Evolutionary conservation across 176 grass and related monocot species (phyloP).

Genomic region (Zea mays): DNA sequence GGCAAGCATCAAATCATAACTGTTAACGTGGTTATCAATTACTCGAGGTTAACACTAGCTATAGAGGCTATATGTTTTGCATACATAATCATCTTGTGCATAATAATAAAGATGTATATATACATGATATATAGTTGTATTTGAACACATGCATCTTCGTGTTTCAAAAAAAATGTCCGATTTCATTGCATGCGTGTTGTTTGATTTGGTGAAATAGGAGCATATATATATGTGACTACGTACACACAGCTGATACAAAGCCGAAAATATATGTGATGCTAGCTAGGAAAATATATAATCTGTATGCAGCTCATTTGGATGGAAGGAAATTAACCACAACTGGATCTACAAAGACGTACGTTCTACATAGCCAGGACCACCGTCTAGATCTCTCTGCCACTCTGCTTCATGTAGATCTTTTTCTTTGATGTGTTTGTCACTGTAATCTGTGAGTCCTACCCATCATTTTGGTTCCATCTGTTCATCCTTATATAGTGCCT

Average conservation of each 20-base stretch:
- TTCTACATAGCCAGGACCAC: neutral
- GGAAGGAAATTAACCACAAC: neutral
- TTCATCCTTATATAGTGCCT: neutral
- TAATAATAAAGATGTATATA: no score
- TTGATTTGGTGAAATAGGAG: neutral
- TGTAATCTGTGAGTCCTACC: neutral
- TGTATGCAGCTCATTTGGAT: neutral
- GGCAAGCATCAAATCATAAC: neutral
- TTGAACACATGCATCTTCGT: neutral
- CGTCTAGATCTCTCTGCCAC: neutral
- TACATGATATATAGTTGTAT: neutral
- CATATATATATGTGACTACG: neutral
- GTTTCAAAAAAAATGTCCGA: conserved; percentile 9
- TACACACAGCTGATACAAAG: neutral
- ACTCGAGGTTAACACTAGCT: no score
- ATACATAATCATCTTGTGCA: neutral
- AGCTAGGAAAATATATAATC: neutral
- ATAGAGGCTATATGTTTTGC: neutral
- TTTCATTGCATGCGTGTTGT: neutral
- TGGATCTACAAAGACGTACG: neutral
- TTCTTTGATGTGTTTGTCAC: neutral
- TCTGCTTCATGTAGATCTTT: neutral
- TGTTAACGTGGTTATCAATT: no score
- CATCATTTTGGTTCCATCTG: neutral
- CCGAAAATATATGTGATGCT: neutral